Percentiles rank a stretch among this genome's conserved stretches.
Conservation (phyloP, 768 basidiomycete genomes). For the Phlebiopsis flavidoalba region DNA sequence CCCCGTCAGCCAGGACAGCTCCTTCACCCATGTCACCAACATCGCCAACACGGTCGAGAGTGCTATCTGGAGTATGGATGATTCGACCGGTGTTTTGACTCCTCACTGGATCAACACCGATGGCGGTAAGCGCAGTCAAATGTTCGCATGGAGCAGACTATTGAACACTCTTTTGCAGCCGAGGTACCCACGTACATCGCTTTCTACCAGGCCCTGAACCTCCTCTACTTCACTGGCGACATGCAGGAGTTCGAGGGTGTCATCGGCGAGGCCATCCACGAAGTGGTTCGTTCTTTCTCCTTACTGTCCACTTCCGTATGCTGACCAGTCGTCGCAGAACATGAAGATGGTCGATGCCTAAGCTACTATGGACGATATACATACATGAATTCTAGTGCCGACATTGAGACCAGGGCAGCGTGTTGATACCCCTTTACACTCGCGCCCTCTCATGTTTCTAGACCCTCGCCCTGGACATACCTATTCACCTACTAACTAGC, state of each 20-base stretch:
- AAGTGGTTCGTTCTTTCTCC: not conserved
- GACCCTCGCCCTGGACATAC: not conserved
- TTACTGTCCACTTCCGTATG: not conserved
- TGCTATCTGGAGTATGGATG: conserved; percentile 6
- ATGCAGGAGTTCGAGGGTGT: not conserved
- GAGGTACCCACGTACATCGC: not conserved
- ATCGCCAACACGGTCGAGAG: conserved; percentile 1
- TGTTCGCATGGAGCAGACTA: not conserved
- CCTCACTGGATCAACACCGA: conserved; percentile 3
- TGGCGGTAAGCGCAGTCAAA: not conserved
- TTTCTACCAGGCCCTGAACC: not conserved
- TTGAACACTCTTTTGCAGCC: not conserved
- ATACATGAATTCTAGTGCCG: not conserved
- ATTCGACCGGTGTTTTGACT: not conserved
- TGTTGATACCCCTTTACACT: not conserved
- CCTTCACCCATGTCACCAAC: not conserved
- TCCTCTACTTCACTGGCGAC: conserved; percentile 4
- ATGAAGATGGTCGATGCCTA: not conserved
- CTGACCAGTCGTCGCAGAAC: not conserved
- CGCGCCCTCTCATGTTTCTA: not conserved
- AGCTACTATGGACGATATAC: not conserved
- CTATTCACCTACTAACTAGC: not conserved
- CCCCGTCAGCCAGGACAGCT: not conserved
- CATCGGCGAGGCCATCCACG: not conserved
- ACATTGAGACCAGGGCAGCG: not conserved